These are phyloP conservation scores for Solanum neorickii DNA, from an alignment of 257 asterid species.

Conservation along the genomic window DNA sequence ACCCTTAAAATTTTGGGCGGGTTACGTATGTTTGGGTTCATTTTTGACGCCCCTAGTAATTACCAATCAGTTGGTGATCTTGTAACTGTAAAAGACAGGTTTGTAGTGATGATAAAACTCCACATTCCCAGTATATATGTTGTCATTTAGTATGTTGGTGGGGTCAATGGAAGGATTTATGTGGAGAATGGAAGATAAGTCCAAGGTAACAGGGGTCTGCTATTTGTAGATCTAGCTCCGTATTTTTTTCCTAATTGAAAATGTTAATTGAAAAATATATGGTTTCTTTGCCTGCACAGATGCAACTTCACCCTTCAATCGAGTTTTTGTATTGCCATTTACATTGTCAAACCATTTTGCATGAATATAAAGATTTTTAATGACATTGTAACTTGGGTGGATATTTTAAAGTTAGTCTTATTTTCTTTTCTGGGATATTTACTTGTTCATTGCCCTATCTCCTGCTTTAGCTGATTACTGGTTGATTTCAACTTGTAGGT, in stretches of 20 bases:
- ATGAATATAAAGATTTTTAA: background rate
- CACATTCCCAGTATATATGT: background rate
- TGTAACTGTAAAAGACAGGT: background rate
- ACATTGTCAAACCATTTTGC: background rate
- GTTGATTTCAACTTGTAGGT: constrained; percentile 39
- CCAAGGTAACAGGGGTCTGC: background rate
- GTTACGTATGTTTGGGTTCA: too few species aligned
- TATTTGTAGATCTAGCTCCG: background rate
- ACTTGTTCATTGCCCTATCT: background rate
- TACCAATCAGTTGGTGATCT: background rate
- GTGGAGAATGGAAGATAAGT: background rate
- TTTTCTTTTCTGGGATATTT: background rate
- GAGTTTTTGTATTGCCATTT: background rate
- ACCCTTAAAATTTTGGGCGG: too few species aligned
- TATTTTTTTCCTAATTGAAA: background rate
- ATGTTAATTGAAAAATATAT: background rate
- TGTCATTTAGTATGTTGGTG: background rate
- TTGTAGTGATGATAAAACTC: background rate
- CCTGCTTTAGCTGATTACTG: constrained; percentile 6
- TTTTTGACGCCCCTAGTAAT: background rate
- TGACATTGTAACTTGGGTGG: background rate
- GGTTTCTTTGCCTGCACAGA: background rate
- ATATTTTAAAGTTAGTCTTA: background rate
- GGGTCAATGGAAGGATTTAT: background rate
- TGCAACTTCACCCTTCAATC: background rate